Evolutionary conservation across 1,284 basidiomycete genomes (phyloP).

Genomic region (Ustilago esculenta): DNA sequence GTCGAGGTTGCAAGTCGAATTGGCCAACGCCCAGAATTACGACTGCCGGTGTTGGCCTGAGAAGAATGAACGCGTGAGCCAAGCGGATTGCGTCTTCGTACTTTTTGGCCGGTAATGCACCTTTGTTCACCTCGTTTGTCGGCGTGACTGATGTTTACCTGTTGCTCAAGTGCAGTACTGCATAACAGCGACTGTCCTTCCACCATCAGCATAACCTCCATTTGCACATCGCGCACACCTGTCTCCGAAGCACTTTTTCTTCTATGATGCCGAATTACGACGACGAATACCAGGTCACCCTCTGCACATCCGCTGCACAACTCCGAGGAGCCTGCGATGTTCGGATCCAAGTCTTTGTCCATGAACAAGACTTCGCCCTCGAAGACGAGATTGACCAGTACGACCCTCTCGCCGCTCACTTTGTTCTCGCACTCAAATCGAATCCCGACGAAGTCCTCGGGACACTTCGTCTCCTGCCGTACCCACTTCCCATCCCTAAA

Average conservation of each 20-base stretch:
- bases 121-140: too few relatives aligned
- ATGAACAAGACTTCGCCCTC: slow-evolving; percentile 54
- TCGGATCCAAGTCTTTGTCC: slow-evolving; percentile 52
- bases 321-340: slow-evolving; percentile 39
- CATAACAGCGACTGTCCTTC: background rate
- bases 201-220: background rate
- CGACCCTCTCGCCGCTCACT: slow-evolving; percentile 47
- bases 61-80: too few relatives aligned
- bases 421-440: slow-evolving; percentile 16
- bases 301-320: slow-evolving; percentile 34
- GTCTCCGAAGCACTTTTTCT: too few relatives aligned
- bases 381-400: slow-evolving; percentile 61
- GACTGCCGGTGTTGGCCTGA: too few relatives aligned
- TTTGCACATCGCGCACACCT: too few relatives aligned
- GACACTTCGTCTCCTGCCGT: slow-evolving; percentile 35
- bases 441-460: slow-evolving; percentile 15
- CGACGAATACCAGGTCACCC: slow-evolving; percentile 23
- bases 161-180: too few relatives aligned
- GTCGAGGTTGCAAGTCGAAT: too few relatives aligned
- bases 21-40: too few relatives aligned
- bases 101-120: too few relatives aligned
- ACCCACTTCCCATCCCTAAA: slow-evolving; percentile 37
- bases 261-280: slow-evolving; percentile 4
- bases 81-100: too few relatives aligned
- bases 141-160: too few relatives aligned